Evolutionary conservation across 2,329 filamentous ascomycete species (phyloP).

Genomic region (Nigrospora sphaerica): DNA sequence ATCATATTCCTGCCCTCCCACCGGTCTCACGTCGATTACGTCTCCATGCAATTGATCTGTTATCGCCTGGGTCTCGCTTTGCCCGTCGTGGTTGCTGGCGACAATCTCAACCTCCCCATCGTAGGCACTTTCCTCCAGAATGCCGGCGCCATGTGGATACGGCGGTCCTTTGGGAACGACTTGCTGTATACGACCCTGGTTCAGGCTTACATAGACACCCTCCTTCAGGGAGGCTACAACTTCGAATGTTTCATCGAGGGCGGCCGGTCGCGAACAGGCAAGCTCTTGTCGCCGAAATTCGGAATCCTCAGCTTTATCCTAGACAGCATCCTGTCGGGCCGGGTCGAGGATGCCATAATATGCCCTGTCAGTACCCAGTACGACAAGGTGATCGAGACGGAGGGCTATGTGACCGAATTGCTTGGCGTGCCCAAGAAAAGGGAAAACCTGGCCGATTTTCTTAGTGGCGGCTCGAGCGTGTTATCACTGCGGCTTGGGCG

Average conservation of each 20-base stretch:
- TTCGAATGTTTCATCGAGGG: conserved; percentile 98
- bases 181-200: conserved; percentile 87
- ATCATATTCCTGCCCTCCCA: conserved; percentile 96
- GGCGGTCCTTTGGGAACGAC: conserved; percentile 87
- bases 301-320: conserved; percentile 89
- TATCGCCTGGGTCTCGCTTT: conserved; percentile 85
- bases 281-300: conserved; percentile 89
- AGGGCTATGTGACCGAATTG: conserved; percentile 91
- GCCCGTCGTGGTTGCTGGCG: conserved; percentile 87
- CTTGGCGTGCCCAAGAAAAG: conserved; percentile 92
- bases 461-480: conserved; percentile 79
- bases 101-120: conserved; percentile 91
- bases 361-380: conserved; percentile 97
- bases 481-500: conserved; percentile 82
- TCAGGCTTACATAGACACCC: conserved; percentile 88
- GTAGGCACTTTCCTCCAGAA: conserved; percentile 88
- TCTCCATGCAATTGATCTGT: conserved; percentile 90
- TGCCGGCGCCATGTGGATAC: conserved; percentile 93
- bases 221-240: conserved; percentile 87
- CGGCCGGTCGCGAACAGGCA: conserved; percentile 85
- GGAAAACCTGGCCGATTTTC: conserved; percentile 83
- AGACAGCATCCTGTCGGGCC: conserved; percentile 80
- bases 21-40: conserved; percentile 92
- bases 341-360: conserved; percentile 85
- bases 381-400: conserved; percentile 97